Evolutionary conservation across 2,329 filamentous ascomycete species (phyloP).

Genomic region (Malbranchea zuffiana): DNA sequence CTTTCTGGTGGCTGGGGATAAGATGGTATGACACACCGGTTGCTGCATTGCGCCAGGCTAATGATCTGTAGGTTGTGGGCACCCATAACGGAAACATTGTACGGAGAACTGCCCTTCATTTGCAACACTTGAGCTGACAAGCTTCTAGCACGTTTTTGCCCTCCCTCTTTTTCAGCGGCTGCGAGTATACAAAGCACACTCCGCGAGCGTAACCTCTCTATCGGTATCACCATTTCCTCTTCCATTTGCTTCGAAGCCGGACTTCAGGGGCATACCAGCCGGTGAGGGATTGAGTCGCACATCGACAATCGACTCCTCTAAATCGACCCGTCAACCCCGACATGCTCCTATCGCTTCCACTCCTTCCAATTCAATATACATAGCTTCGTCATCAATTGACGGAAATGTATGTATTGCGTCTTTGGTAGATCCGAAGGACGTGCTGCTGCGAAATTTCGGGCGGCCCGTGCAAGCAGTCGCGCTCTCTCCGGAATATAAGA

Average conservation of each 20-base stretch:
- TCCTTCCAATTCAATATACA: constrained; percentile 82
- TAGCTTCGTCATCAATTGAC: constrained; percentile 88
- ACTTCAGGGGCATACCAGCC: neutral
- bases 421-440: constrained; percentile 76
- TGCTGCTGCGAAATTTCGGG: constrained; percentile 84
- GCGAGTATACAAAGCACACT: constrained; percentile 82
- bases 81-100: constrained; percentile 96
- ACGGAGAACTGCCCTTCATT: constrained; percentile 30
- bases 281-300: constrained; percentile 7
- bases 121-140: constrained; percentile 20
- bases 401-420: constrained; percentile 91
- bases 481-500: constrained; percentile 89
- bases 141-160: constrained; percentile 64
- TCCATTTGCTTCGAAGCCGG: constrained; percentile 34
- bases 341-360: constrained; percentile 49
- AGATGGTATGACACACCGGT: constrained; percentile 58
- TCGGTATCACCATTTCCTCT: constrained; percentile 81
- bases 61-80: constrained; percentile 59
- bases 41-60: constrained; percentile 22
- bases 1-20: constrained; percentile 84
- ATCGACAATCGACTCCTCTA: constrained; percentile 18
- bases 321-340: constrained; percentile 11
- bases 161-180: constrained; percentile 71
- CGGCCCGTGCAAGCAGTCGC: constrained; percentile 85
- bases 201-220: constrained; percentile 77